Evolutionary conservation across 179 eudicot species (phyloP).

Genomic region (Nepenthes alata): DNA sequence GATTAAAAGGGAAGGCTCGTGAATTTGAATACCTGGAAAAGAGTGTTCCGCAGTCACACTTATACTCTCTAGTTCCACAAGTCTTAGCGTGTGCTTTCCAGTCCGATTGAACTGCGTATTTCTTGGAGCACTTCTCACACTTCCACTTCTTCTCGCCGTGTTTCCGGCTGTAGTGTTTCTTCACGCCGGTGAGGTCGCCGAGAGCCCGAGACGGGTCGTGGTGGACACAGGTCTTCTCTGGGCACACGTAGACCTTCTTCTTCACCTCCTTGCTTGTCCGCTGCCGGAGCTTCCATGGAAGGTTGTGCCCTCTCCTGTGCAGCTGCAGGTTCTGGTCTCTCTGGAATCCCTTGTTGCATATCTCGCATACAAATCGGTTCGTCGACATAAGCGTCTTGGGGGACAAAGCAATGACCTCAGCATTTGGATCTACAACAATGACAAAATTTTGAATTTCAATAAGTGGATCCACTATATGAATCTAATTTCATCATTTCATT

Average conservation of each 20-base stretch:
- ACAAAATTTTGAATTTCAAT: no score
- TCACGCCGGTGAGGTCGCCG: conserved; percentile 13
- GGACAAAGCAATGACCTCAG: conserved; percentile 10
- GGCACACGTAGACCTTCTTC: conserved; percentile 14
- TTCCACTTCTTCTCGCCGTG: conserved; percentile 17
- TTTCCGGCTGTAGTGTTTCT: conserved; percentile 12
- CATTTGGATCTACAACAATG: conserved; percentile 7
- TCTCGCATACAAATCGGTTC: conserved; percentile 12
- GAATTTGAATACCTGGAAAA: conserved; percentile 8
- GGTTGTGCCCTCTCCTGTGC: conserved; percentile 8
- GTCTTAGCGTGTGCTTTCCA: conserved; percentile 12
- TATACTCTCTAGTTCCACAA: conserved; percentile 11
- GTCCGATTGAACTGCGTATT: conserved; percentile 11
- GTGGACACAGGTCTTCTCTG: conserved; percentile 11
- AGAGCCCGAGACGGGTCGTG: conserved; percentile 11
- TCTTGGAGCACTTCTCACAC: conserved; percentile 12
- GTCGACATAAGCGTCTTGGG: conserved; percentile 12
- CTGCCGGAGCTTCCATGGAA: conserved; percentile 13
- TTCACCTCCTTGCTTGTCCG: conserved; percentile 8
- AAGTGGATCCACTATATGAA: no score
- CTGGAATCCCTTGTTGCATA: conserved; percentile 11
- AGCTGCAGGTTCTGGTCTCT: conserved; percentile 11
- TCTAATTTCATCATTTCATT: no score
- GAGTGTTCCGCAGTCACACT: conserved; percentile 8
- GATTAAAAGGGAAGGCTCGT: no score